Conservation (phyloP, 2,329 filamentous ascomycete genomes). For the Diaporthe sp. region DNA sequence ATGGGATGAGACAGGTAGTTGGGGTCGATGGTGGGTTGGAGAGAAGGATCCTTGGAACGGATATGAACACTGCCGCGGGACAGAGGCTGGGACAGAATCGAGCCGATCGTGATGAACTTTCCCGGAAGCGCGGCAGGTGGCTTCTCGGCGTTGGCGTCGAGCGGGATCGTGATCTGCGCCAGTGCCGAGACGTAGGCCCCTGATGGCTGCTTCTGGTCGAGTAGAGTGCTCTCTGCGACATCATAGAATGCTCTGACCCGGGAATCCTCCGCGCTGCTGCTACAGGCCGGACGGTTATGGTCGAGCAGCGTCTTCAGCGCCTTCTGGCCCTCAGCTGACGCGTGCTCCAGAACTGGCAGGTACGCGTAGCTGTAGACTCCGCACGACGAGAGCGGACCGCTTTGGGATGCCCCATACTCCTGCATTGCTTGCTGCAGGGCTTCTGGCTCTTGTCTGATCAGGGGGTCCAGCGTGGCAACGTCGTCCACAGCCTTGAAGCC, state of each 20-base stretch:
- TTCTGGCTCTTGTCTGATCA: conserved; percentile 37
- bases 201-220: conserved; percentile 22
- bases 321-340: not conserved
- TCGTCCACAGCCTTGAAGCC: conserved; percentile 11
- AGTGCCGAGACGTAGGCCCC: conserved; percentile 42
- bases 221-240: conserved; percentile 5
- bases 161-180: conserved; percentile 45
- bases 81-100: conserved; percentile 70
- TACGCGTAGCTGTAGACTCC: conserved; percentile 32
- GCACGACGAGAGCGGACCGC: conserved; percentile 48
- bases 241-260: conserved; percentile 12
- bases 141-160: conserved; percentile 43
- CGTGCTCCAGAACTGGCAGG: conserved; percentile 12
- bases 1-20: conserved; percentile 65
- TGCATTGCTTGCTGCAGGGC: conserved; percentile 42
- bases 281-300: not conserved
- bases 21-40: conserved; percentile 64
- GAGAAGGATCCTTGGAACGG: conserved; percentile 54
- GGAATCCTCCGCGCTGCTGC: not conserved
- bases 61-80: conserved; percentile 71
- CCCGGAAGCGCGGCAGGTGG: conserved; percentile 48
- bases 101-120: conserved; percentile 65
- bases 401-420: conserved; percentile 48
- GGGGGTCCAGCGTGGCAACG: conserved; percentile 11
- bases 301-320: conserved; percentile 21